A percentile compares a stretch with the other conserved stretches of the same genome.
These are phyloP conservation scores for Diaporthe ilicicola DNA, from an alignment of 2,329 filamentous ascomycete species.

Conservation along the genomic window DNA sequence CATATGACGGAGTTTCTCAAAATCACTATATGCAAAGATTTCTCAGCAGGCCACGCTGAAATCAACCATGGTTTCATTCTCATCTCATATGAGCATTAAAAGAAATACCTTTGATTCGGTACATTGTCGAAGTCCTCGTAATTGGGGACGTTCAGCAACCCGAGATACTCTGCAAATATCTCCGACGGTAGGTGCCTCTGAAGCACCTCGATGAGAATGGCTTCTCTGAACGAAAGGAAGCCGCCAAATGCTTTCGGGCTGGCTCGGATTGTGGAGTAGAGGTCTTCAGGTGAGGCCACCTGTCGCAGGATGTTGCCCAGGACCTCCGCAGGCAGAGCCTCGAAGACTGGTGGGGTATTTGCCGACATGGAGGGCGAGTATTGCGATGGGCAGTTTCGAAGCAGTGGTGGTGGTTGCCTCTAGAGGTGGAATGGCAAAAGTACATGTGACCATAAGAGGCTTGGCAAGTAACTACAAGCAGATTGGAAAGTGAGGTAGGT, in stretches of 20 bases:
- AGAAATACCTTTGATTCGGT: not conserved
- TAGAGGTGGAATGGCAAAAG: too few species aligned
- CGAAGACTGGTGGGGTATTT: not conserved
- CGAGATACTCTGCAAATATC: not conserved
- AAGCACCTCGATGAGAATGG: not conserved
- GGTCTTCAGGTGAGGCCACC: not conserved
- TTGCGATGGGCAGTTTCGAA: too few species aligned
- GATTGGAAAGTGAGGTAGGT: too few species aligned
- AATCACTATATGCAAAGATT: too few species aligned
- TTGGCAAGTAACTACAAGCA: too few species aligned
- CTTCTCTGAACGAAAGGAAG: not conserved
- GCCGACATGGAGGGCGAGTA: too few species aligned
- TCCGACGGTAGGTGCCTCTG: not conserved
- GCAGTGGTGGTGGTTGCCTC: too few species aligned
- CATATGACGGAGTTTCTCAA: too few species aligned
- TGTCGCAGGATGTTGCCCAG: not conserved
- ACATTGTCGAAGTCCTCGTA: not conserved
- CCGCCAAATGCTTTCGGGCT: not conserved
- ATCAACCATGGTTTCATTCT: too few species aligned
- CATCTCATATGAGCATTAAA: too few species aligned
- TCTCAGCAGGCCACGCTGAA: too few species aligned
- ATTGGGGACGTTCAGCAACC: not conserved
- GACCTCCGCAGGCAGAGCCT: not conserved
- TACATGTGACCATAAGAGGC: too few species aligned
- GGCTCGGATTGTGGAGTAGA: not conserved